Evolutionary conservation across 129 eudicot species (phyloP).

Genomic region (Arctium minus): DNA sequence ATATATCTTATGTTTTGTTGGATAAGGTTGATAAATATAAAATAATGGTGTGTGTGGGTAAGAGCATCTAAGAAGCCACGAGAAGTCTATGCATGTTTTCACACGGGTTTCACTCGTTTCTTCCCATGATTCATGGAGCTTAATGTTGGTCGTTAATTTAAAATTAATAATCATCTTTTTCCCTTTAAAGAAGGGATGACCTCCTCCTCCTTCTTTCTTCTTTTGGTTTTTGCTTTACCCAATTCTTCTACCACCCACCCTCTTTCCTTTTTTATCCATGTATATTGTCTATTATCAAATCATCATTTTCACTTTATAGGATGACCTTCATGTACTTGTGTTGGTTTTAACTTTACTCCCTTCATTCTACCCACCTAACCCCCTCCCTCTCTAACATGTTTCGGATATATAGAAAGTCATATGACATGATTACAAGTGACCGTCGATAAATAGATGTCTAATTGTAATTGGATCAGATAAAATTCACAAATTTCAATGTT

Average conservation of each 20-base stretch:
- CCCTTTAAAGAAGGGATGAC: background rate
- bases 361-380: background rate
- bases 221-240: background rate
- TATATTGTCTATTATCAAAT: background rate
- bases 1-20: background rate
- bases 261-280: background rate
- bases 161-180: background rate
- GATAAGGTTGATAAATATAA: background rate
- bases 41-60: background rate
- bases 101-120: background rate
- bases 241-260: background rate
- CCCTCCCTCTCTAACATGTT: background rate
- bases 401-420: background rate
- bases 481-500: background rate
- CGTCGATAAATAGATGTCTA: background rate
- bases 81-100: background rate
- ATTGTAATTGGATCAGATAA: background rate
- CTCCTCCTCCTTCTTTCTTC: too few relatives aligned
- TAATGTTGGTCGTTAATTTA: background rate
- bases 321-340: background rate
- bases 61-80: background rate
- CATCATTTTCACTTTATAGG: background rate
- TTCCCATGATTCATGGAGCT: background rate
- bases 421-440: background rate
- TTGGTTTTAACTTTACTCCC: background rate